These are phyloP conservation scores for Lecanosticta acicola DNA, from an alignment of 2,329 filamentous ascomycete species.

Conservation along the genomic window DNA sequence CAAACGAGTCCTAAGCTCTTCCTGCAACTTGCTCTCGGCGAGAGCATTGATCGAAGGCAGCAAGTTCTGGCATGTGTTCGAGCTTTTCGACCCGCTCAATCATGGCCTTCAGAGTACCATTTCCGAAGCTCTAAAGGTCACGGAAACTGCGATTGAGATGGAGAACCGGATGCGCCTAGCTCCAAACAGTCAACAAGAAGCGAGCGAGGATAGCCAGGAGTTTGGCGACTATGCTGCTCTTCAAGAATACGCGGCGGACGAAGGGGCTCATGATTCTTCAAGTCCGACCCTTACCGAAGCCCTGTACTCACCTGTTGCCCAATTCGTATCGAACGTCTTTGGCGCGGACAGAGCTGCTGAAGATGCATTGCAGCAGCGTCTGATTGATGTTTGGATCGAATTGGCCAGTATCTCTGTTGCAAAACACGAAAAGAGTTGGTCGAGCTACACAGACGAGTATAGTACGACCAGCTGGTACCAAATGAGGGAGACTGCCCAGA, in stretches of 20 bases:
- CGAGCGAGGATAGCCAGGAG: constrained; percentile 37
- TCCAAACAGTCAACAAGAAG: constrained; percentile 41
- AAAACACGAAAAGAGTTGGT: constrained; percentile 45
- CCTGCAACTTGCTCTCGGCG: constrained; percentile 19
- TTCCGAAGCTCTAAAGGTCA: constrained; percentile 45
- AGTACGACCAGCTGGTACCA: constrained; percentile 47
- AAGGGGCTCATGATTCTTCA: neutral
- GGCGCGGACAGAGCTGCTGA: constrained; percentile 53
- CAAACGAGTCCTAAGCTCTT: constrained; percentile 42
- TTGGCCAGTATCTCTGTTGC: constrained; percentile 43
- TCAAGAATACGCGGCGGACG: neutral
- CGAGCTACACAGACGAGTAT: constrained; percentile 52
- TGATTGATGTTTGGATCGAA: constrained; percentile 52
- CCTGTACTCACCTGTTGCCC: constrained; percentile 47
- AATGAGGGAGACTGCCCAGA: constrained; percentile 43
- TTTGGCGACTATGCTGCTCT: neutral
- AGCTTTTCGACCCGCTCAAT: constrained; percentile 46
- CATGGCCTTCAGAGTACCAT: constrained; percentile 42
- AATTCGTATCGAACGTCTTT: constrained; percentile 56
- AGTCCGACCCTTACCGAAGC: constrained; percentile 33
- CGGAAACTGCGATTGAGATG: constrained; percentile 38
- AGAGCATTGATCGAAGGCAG: constrained; percentile 38
- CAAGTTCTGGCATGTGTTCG: constrained; percentile 40
- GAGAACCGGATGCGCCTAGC: constrained; percentile 11
- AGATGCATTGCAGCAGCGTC: constrained; percentile 48